Evolutionary conservation across 2,329 filamentous ascomycete species (phyloP), one percentile per base, ranked within the genome.

Genomic region (Fusarium sp.): DNA sequence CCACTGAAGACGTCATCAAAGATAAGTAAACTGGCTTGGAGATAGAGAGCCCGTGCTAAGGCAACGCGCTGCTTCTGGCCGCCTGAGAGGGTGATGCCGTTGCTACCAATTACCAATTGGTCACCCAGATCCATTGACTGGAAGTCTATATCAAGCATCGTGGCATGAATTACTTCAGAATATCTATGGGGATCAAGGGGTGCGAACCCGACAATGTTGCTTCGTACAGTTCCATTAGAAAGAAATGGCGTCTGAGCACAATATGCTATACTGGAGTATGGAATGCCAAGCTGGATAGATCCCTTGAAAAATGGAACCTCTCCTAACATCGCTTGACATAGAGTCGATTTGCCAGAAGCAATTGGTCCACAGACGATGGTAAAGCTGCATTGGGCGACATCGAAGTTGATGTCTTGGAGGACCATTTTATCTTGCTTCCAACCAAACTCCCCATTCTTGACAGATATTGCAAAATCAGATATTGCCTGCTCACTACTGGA

Each of bases 1-100:
- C 79, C 79, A 6, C 77, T 74, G 10, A 80, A 73, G 4, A 79
- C 77, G 45, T 80, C 79, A 57, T 80, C 79, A 3, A 80, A 66
- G 10, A 80, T 63, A 10, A 80, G 49, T 8, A 81, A 40, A 4
- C 70, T 44, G 3, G 59, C 54, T 16, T 12, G 52, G 11, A 42
- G 30, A 10, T 46, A 55, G 6, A 55, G 11, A 8, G 42, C 52
- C 8, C 52, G 22, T 2, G 53, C 53, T 4, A 56, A 43, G 1
- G 53, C 53, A 16, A 56, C 14, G 9, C 53, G 53, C 42, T 56
- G 30, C 22, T 43, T 22, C 18, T 56, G 22, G 4, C 53, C 53
- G 34, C 53, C 53, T 38, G 42, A 46, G 30, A 56, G 53, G 10
- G 75, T 77, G 32, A 79, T 75, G 2, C 79, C 79, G 15, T 29